Conservation (phyloP, 345 rosid genomes). For the Linum lewisii region DNA sequence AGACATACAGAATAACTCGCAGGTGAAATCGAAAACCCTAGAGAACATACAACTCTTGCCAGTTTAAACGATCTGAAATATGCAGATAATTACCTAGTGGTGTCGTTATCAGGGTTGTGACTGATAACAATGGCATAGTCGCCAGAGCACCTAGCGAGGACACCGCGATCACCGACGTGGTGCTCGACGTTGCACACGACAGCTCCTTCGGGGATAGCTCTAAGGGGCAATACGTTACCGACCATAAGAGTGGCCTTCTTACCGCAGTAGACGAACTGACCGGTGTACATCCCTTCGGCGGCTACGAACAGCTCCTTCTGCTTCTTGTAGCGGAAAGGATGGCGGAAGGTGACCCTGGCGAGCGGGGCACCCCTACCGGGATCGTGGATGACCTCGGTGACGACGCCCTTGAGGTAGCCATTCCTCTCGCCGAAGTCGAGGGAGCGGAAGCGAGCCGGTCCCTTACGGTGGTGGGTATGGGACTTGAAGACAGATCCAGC, state of each 20-base stretch:
- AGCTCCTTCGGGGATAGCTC: conserved; percentile 66
- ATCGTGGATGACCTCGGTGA: conserved; percentile 59
- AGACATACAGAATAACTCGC: neutral
- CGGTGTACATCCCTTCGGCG: conserved; percentile 50
- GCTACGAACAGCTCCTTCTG: conserved; percentile 75
- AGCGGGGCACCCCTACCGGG: conserved; percentile 70
- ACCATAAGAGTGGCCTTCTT: conserved; percentile 43
- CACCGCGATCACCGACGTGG: conserved; percentile 68
- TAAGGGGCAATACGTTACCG: conserved; percentile 44
- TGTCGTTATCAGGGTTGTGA: conserved; percentile 61
- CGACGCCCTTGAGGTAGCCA: conserved; percentile 54
- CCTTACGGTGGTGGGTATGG: conserved; percentile 73
- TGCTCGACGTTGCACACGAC: conserved; percentile 68
- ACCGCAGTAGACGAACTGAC: conserved; percentile 51
- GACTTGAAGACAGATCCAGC: conserved; percentile 71
- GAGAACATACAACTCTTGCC: neutral
- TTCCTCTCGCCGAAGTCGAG: conserved; percentile 71
- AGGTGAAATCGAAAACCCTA: too few relatives aligned
- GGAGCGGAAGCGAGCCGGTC: conserved; percentile 57
- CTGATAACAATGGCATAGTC: conserved; percentile 60
- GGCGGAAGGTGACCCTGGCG: conserved; percentile 55
- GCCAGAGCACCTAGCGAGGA: conserved; percentile 43
- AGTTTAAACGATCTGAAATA: neutral
- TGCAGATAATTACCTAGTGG: conserved; percentile 30
- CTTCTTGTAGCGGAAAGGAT: conserved; percentile 55